A percentile compares a stretch with the other conserved stretches of the same genome.
These are phyloP conservation scores for Spathaspora passalidarum DNA, from an alignment of 805 yeast species.

Conservation along the genomic window DNA sequence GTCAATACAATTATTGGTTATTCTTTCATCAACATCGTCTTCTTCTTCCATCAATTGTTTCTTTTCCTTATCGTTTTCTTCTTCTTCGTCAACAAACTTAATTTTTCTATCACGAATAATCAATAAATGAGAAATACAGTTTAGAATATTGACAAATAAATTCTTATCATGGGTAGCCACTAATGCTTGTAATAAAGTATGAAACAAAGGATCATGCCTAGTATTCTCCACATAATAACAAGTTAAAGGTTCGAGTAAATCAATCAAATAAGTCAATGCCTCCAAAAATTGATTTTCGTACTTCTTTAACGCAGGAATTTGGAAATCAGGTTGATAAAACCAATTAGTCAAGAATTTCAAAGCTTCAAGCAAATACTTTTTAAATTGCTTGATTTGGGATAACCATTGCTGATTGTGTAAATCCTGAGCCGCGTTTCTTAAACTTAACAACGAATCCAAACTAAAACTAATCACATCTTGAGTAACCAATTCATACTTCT, in stretches of 20 bases:
- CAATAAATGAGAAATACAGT: constrained; percentile 76
- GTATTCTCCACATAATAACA: constrained; percentile 77
- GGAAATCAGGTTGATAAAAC: constrained; percentile 22
- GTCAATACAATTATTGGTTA: constrained; percentile 38
- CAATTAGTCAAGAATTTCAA: constrained; percentile 39
- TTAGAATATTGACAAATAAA: constrained; percentile 62
- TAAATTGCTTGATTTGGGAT: constrained; percentile 51
- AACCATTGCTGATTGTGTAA: constrained; percentile 76
- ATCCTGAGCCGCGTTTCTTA: constrained; percentile 84
- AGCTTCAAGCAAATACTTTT: constrained; percentile 42
- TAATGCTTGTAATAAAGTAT: constrained; percentile 51
- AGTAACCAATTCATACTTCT: constrained; percentile 14
- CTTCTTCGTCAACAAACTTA: constrained; percentile 36
- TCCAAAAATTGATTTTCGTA: constrained; percentile 47
- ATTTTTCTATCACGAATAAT: constrained; percentile 31
- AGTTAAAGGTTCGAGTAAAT: constrained; percentile 78
- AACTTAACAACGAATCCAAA: constrained; percentile 54
- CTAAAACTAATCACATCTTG: constrained; percentile 23
- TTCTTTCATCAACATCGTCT: constrained; percentile 11
- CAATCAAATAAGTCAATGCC: constrained; percentile 63
- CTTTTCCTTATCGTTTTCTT: constrained; percentile 14
- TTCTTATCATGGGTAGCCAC: constrained; percentile 61
- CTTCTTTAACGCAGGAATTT: constrained; percentile 15
- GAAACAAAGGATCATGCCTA: constrained; percentile 65
- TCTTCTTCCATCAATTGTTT: constrained; percentile 10